These are phyloP conservation scores for Diaporthe aspalathi DNA, from an alignment of 2,329 filamentous ascomycete species.

Conservation along the genomic window DNA sequence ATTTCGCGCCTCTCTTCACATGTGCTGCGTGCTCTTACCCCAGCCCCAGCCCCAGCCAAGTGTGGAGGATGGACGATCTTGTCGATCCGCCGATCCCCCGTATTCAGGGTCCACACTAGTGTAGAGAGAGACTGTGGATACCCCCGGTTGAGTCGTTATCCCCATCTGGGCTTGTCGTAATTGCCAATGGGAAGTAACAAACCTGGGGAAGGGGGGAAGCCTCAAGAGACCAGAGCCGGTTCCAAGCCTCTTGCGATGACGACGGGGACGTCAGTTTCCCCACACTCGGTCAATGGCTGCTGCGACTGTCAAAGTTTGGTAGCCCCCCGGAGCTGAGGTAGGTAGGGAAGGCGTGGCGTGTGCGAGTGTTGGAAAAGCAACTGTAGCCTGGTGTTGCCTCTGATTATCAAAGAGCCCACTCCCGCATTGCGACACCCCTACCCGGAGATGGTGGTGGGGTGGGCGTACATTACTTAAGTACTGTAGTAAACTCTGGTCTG, in stretches of 20 bases:
- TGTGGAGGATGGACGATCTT: not conserved
- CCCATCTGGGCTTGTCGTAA: not conserved
- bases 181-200: not conserved
- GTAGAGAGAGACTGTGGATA: no score
- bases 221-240: no score
- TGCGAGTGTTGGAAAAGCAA: not conserved
- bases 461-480: not conserved
- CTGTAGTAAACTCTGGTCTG: not conserved
- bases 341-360: not conserved
- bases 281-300: not conserved
- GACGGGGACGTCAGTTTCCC: not conserved
- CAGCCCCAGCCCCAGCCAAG: not conserved
- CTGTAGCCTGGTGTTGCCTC: constrained; percentile 8
- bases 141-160: not conserved
- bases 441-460: constrained; percentile 30
- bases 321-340: constrained; percentile 3
- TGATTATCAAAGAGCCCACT: not conserved
- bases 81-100: constrained; percentile 36
- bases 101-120: constrained; percentile 38
- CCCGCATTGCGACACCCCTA: not conserved
- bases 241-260: not conserved
- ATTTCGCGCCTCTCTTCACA: not conserved
- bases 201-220: not conserved
- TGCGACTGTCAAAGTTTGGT: constrained; percentile 21
- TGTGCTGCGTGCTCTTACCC: not conserved